Evolutionary conservation across 257 asterid genomes (phyloP).

Genomic region (Rubia yunnanensis): DNA sequence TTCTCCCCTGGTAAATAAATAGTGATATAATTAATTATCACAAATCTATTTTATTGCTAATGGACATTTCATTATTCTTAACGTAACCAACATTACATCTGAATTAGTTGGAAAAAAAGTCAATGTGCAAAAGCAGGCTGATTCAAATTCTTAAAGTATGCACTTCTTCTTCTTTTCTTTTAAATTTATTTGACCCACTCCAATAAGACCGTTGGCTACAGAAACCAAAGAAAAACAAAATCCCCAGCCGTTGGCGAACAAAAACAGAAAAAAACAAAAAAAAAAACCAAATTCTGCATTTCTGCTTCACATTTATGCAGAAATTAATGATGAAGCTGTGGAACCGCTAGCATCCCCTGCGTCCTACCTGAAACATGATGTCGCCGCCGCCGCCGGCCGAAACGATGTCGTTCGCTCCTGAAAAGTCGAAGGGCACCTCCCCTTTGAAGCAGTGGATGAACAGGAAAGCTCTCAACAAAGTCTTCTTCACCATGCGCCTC

Average conservation of each 20-base stretch:
- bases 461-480: constrained; percentile 54
- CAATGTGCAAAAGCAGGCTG: not conserved
- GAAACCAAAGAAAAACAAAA: not conserved
- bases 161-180: not conserved
- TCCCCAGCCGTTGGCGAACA: not conserved
- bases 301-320: not conserved
- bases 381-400: constrained; percentile 2
- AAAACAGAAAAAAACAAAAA: not conserved
- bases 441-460: constrained; percentile 42
- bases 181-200: constrained; percentile 19
- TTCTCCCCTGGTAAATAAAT: no score
- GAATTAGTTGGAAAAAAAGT: no score
- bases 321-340: not conserved
- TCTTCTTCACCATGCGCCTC: constrained; percentile 49
- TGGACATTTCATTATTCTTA: no score
- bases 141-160: constrained; percentile 19
- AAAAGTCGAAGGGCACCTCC: constrained; percentile 33
- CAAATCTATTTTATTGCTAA: no score
- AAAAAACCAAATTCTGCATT: not conserved
- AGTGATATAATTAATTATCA: no score
- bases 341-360: no score
- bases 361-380: constrained; percentile 15
- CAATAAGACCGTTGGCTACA: constrained; percentile 30
- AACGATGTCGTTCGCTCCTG: constrained; percentile 44
- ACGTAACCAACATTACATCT: no score